A percentile compares a stretch with the other conserved stretches of the same genome.
Conservation (phyloP, 805 yeast genomes). For the Cyberlindnera euphorbiae region DNA sequence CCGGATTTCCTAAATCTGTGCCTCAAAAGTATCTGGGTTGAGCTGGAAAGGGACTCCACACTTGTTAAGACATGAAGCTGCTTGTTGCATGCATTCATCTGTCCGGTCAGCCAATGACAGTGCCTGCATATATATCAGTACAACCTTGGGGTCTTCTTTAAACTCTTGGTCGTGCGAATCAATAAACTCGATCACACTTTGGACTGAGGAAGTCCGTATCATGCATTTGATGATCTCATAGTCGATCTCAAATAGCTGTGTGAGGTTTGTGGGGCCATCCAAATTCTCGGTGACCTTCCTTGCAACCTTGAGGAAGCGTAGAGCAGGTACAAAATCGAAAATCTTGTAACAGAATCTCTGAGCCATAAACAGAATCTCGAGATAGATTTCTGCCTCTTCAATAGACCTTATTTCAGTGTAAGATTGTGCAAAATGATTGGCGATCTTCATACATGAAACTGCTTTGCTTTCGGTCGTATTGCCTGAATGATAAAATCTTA, state of each 20-base stretch:
- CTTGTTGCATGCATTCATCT: conserved; percentile 19
- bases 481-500: conserved; percentile 29
- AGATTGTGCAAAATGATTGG: conserved; percentile 18
- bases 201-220: conserved; percentile 27
- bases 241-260: conserved; percentile 8
- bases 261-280: not conserved
- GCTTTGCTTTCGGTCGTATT: conserved; percentile 3
- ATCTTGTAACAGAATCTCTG: conserved; percentile 41
- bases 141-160: conserved; percentile 29
- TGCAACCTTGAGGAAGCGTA: conserved; percentile 36
- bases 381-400: conserved; percentile 34
- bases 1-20: conserved; percentile 21
- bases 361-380: conserved; percentile 37
- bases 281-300: not conserved
- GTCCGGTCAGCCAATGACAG: conserved; percentile 16
- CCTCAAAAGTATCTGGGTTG: conserved; percentile 26
- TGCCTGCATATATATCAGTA: conserved; percentile 33
- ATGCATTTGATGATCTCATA: conserved; percentile 22
- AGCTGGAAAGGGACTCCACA: conserved; percentile 32
- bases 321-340: conserved; percentile 37
- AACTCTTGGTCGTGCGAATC: conserved; percentile 29
- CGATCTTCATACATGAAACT: conserved; percentile 13
- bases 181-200: conserved; percentile 33
- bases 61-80: conserved; percentile 31
- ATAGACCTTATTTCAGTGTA: conserved; percentile 5